phyloP scores from a whole-genome alignment of 345 rosid genomes.

The Citrus unshiu region DNA sequence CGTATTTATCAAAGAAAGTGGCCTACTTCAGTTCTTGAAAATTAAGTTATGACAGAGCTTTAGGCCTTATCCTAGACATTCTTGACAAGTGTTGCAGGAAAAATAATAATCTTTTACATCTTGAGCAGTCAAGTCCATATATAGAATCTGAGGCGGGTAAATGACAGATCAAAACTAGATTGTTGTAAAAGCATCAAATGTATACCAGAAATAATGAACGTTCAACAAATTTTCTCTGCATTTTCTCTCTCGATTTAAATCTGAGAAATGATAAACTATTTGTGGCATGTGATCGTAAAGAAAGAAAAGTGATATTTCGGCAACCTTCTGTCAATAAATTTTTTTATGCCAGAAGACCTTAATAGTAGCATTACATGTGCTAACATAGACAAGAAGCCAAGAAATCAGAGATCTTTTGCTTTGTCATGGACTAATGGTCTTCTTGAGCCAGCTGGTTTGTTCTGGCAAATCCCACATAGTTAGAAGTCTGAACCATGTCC shows the following conservation, averaged over 20 bases:
- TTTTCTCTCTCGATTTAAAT: not conserved
- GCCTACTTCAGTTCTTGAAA: not conserved
- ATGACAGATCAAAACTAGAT: not conserved
- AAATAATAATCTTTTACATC: conserved; percentile 5
- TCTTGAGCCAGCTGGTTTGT: not conserved
- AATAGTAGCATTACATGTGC: not conserved
- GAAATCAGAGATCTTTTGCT: not conserved
- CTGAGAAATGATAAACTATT: not conserved
- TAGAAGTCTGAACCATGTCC: not conserved
- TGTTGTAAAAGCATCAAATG: conserved; percentile 13
- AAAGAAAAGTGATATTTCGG: too few relatives aligned
- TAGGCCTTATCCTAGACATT: conserved; percentile 14
- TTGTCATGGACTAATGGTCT: not conserved
- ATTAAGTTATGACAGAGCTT: conserved; percentile 3
- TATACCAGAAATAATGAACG: not conserved
- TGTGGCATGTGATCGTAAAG: too few relatives aligned
- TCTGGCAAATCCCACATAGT: not conserved
- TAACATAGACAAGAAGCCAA: not conserved
- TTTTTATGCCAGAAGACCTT: not conserved
- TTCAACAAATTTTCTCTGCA: not conserved
- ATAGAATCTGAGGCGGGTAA: not conserved
- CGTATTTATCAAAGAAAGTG: conserved; percentile 13
- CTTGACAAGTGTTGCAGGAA: conserved; percentile 7
- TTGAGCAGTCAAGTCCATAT: conserved; percentile 19
- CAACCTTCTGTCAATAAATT: not conserved